These are phyloP conservation scores for Eucalyptus marginata DNA, from an alignment of 345 rosid genomes.

Conservation along the genomic window DNA sequence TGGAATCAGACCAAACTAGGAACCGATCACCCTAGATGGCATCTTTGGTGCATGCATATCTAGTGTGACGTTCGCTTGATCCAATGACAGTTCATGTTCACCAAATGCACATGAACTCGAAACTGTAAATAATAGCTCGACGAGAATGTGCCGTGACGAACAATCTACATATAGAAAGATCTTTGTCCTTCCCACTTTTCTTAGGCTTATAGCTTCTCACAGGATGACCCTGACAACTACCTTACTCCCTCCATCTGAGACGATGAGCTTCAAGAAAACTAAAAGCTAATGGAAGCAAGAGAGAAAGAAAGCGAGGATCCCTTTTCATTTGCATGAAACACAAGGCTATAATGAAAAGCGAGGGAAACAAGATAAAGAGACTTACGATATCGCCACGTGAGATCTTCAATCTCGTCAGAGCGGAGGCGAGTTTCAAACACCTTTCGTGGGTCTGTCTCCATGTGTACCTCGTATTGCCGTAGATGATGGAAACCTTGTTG, in stretches of 20 bases:
- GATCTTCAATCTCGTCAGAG: conserved; percentile 28
- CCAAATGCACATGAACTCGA: not conserved
- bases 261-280: not conserved
- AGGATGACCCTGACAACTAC: not conserved
- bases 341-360: not conserved
- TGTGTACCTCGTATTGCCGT: conserved; percentile 30
- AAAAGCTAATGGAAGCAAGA: not conserved
- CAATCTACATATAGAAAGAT: not conserved
- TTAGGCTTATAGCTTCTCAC: not conserved
- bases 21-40: not conserved
- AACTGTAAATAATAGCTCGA: not conserved
- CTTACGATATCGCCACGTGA: conserved; percentile 44
- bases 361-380: not conserved
- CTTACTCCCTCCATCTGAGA: not conserved
- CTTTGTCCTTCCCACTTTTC: not conserved
- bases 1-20: no score
- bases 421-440: conserved; percentile 62
- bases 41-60: not conserved
- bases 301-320: not conserved
- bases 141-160: not conserved
- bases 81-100: no score
- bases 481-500: conserved; percentile 31
- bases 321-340: not conserved
- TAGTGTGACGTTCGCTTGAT: no score
- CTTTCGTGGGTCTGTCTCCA: conserved; percentile 54